A percentile compares a stretch with the other conserved stretches of the same genome.
Conservation (phyloP, 306 rosid species). For the Quercus mongolica region DNA sequence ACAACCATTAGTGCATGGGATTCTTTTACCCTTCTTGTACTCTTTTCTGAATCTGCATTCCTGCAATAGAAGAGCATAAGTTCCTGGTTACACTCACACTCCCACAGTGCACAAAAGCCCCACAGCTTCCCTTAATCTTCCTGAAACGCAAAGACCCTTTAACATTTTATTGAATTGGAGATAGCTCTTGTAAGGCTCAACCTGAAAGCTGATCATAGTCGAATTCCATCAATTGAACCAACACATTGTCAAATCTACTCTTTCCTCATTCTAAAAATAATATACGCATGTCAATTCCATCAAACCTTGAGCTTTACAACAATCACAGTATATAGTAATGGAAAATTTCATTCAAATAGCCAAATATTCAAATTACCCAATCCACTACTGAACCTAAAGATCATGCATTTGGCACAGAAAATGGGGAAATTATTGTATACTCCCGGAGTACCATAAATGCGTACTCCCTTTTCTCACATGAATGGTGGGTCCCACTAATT, state of each 20-base stretch:
- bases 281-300: background rate
- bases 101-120: conserved; percentile 49
- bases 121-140: conserved; percentile 56
- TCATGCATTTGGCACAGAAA: background rate
- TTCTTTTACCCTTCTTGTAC: conserved; percentile 49
- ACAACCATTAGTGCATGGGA: conserved; percentile 60
- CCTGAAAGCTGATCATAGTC: conserved; percentile 74
- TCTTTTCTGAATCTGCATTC: conserved; percentile 70
- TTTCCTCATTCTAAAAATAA: conserved; percentile 11
- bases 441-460: too few species aligned
- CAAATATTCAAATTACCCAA: background rate
- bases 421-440: too few species aligned
- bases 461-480: too few species aligned
- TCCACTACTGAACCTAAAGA: background rate
- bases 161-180: conserved; percentile 45
- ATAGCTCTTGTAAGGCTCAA: conserved; percentile 29
- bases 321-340: background rate
- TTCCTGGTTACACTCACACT: conserved; percentile 29
- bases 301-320: background rate
- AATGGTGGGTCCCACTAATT: too few species aligned
- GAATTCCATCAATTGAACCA: conserved; percentile 23
- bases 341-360: background rate
- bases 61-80: conserved; percentile 73
- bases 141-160: conserved; percentile 51
- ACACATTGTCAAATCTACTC: conserved; percentile 13